phyloP scores from a whole-genome alignment of 345 rosid genomes.

The Lepidium aucheri region DNA sequence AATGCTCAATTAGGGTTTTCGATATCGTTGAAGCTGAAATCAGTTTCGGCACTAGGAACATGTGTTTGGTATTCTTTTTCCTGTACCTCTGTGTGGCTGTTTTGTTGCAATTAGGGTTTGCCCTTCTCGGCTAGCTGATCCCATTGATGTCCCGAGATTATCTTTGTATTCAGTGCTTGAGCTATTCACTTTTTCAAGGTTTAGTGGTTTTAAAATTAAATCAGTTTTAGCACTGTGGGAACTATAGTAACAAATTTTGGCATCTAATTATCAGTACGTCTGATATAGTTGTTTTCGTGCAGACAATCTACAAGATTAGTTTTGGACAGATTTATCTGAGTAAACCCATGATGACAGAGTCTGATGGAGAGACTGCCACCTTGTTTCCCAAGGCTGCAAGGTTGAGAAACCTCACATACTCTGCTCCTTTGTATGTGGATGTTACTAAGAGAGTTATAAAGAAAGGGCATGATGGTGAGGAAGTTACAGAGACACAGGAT shows the following conservation, averaged over 20 bases:
- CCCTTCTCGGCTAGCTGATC: neutral
- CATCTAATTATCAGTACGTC: neutral
- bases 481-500: slow-evolving; percentile 87
- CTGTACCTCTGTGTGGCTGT: neutral
- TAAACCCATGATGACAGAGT: slow-evolving; percentile 99
- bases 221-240: neutral
- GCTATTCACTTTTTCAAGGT: neutral
- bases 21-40: neutral
- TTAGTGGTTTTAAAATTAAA: neutral
- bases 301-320: slow-evolving; percentile 91
- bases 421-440: slow-evolving; percentile 94
- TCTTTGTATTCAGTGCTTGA: neutral
- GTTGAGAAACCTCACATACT: slow-evolving; percentile 90
- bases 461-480: slow-evolving; percentile 99
- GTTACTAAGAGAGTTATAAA: slow-evolving; percentile 84
- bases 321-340: slow-evolving; percentile 97
- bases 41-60: neutral
- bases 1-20: neutral
- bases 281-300: slow-evolving; percentile 29
- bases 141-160: neutral
- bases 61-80: neutral
- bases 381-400: slow-evolving; percentile 97
- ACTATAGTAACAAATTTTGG: neutral
- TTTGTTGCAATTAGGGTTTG: neutral
- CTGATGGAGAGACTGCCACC: slow-evolving; percentile 97